A percentile compares a stretch with the other conserved stretches of the same genome.
Evolutionary conservation across 2,329 filamentous ascomycete genomes (phyloP).

Genomic region (Penicillium sp.): DNA sequence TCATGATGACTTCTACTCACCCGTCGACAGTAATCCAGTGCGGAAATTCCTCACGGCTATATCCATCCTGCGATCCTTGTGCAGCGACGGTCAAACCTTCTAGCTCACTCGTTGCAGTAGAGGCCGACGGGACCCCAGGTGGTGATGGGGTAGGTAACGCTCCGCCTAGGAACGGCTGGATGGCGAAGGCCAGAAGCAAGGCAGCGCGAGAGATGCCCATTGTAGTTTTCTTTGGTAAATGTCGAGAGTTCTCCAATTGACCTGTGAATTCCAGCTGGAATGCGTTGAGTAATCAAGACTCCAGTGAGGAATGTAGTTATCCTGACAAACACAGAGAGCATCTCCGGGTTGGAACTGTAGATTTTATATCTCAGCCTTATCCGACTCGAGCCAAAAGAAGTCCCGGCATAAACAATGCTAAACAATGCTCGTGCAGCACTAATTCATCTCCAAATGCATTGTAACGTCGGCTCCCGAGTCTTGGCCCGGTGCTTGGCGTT

Average conservation of each 20-base stretch:
- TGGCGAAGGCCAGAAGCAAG: slow-evolving; percentile 13
- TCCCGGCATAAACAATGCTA: neutral
- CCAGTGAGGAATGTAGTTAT: neutral
- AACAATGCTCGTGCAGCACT: neutral
- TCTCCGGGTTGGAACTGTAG: neutral
- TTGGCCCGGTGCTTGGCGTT: slow-evolving; percentile 13
- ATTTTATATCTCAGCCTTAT: neutral
- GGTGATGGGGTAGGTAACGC: slow-evolving; percentile 33
- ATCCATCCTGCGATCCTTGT: slow-evolving; percentile 48
- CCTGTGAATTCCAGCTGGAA: neutral
- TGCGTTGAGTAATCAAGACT: neutral
- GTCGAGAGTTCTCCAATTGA: neutral
- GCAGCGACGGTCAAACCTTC: slow-evolving; percentile 50
- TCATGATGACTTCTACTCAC: slow-evolving; percentile 32
- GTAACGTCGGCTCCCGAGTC: slow-evolving; percentile 9
- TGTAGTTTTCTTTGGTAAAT: neutral
- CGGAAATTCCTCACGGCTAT: slow-evolving; percentile 60
- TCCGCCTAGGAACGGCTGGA: slow-evolving; percentile 11
- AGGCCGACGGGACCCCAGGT: slow-evolving; percentile 55
- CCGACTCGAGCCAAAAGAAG: neutral
- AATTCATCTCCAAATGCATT: neutral
- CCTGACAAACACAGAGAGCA: neutral
- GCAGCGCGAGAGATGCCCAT: neutral
- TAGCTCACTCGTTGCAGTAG: slow-evolving; percentile 52
- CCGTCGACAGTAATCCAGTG: slow-evolving; percentile 53